Base-by-base conservation (phyloP, 1,139 yeast species). In the Zygosaccharomyces pseudobailii region DNA sequence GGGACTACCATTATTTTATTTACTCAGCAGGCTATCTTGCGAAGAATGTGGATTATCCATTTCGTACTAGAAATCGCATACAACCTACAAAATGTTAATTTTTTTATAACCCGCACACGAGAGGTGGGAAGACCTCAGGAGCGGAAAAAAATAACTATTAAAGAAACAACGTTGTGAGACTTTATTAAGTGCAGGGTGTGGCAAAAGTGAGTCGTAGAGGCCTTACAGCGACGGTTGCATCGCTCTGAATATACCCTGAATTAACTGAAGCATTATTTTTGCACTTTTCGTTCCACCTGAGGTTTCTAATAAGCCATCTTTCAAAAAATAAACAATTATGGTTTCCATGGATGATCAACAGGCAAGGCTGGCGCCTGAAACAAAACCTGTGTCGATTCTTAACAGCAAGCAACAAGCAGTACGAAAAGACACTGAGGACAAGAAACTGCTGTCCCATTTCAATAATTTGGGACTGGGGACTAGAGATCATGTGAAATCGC, bases 311-410 rank as follows among this genome's bases (percentile, higher is more conserved):
- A 30, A 3, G 33, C 7, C 6, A 6, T 30, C 5, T 30, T 30
- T 30, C 23, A 20, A 35, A 6, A 13, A 9, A 17, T 1, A n/a
- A 27, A n/a, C 5, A 22, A 6, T 5, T 17, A 38, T 27, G 34
- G 41, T 13, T 8, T 38, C 34, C 24, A 38, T 38, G 41, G 41
- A 38, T 13, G 41, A 38, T 4, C 13, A 28, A 38, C 34, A 17
- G 13, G 41, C 24, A 19, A 38, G 17, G 23, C 41, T n/a, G 17
- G 33, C 27, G n/a, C 41, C 21, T 27, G 33, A 38, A n/a, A 9
- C 45, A 10, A 50, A 45, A 34, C 57, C 57, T 8, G 51, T 54
- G 2, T 54, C 57, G 3, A 54, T 54, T 30, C 45, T 54, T 31
- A 50, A 52, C 34, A 53, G 52, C 25, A 44, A 33, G 24, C 24